These are phyloP conservation scores for Trichosporon sp. DNA, from an alignment of 1,284 basidiomycete species.

Conservation along the genomic window DNA sequence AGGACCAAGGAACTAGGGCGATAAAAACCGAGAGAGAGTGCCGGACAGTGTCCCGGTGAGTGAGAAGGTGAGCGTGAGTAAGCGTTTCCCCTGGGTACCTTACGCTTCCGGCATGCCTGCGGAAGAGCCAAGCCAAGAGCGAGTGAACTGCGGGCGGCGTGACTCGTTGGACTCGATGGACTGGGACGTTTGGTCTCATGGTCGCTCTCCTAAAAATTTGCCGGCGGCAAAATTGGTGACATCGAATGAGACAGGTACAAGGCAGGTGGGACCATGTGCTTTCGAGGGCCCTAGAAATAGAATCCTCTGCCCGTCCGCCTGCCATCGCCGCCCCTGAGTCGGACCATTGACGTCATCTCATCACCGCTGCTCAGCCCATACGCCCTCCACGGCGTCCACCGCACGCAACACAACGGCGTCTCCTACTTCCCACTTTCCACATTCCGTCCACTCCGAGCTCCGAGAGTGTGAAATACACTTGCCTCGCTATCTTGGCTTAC, in stretches of 20 bases:
- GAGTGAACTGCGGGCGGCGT: background rate
- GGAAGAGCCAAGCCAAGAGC: background rate
- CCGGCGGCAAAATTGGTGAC: slow-evolving; percentile 18
- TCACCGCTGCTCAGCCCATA: background rate
- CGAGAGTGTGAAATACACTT: background rate
- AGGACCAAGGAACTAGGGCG: slow-evolving; percentile 11
- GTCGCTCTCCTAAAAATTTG: slow-evolving; percentile 2
- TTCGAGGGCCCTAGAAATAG: background rate
- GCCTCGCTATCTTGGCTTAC: background rate
- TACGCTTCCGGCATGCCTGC: background rate
- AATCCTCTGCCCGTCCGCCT: background rate
- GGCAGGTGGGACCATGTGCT: slow-evolving; percentile 20
- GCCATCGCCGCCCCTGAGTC: background rate
- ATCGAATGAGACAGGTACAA: background rate
- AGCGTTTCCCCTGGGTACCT: background rate
- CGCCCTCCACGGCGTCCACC: background rate
- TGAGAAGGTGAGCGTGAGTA: background rate
- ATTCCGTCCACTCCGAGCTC: background rate
- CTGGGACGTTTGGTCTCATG: too few relatives aligned
- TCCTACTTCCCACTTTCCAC: background rate
- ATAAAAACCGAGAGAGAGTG: background rate
- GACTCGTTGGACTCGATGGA: background rate
- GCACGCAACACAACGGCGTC: background rate
- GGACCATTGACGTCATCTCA: background rate
- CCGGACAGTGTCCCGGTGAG: background rate